Percentiles rank a stretch among this genome's conserved stretches.
Evolutionary conservation across 2,329 filamentous ascomycete genomes (phyloP).

Genomic region (Microcera coccophila): DNA sequence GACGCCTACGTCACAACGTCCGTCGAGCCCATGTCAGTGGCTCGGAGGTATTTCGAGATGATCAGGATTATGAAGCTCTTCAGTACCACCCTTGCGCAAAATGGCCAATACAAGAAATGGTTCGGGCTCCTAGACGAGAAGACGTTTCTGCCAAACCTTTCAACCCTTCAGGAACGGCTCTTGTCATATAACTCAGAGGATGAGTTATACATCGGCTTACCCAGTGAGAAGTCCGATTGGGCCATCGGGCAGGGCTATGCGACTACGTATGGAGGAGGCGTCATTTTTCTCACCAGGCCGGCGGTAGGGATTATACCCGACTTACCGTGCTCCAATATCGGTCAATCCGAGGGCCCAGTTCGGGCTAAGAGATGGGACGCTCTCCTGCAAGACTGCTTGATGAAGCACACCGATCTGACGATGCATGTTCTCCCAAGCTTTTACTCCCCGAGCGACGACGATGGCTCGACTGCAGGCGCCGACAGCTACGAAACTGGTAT

Average conservation of each 20-base stretch:
- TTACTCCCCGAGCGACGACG: slow-evolving; percentile 36
- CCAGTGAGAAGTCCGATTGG: slow-evolving; percentile 44
- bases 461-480: slow-evolving; percentile 24
- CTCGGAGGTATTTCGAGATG: slow-evolving; percentile 38
- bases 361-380: slow-evolving; percentile 38
- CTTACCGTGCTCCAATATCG: slow-evolving; percentile 35
- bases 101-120: slow-evolving; percentile 38
- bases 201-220: slow-evolving; percentile 41
- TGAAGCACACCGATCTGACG: slow-evolving; percentile 30
- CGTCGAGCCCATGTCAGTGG: slow-evolving; percentile 29
- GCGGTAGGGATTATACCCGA: slow-evolving; percentile 33
- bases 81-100: slow-evolving; percentile 32
- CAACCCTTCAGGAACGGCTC: slow-evolving; percentile 37
- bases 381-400: slow-evolving; percentile 40
- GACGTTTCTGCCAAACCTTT: slow-evolving; percentile 43
- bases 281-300: slow-evolving; percentile 38
- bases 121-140: slow-evolving; percentile 45
- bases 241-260: slow-evolving; percentile 33
- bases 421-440: slow-evolving; percentile 44
- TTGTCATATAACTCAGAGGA: slow-evolving; percentile 30
- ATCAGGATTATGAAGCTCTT: slow-evolving; percentile 33
- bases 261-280: slow-evolving; percentile 44
- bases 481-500: slow-evolving; percentile 39
- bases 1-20: slow-evolving; percentile 36
- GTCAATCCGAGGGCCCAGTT: slow-evolving; percentile 11